Evolutionary conservation across 495 filamentous ascomycete species (phyloP), one percentile per base, ranked within the genome.

Genomic region (Lepidopterella palustris): DNA sequence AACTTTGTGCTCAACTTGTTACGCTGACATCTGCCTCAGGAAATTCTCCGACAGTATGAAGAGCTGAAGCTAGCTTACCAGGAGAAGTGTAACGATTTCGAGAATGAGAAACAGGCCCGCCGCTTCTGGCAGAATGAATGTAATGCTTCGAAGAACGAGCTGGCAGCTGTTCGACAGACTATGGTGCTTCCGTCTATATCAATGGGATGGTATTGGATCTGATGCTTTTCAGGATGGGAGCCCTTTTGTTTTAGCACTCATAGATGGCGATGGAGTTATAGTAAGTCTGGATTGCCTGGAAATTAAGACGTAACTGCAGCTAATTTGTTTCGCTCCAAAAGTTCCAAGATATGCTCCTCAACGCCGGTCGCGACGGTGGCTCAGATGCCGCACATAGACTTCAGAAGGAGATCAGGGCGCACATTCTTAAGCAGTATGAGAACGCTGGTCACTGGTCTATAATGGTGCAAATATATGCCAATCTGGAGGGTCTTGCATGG

Each of bases 211-310:
- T 23, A 9, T 4, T 55, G 13, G 42, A 20, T 35, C 60, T 29
- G 27, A 57, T 25, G 11, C 1, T 5, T 21, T 45, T n/a, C 42
- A 71, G 69, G 69, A 72, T 5, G 62, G 51, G 29, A 72, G 70
- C 47, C 54, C 68, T 2, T 75, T 75, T 55, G 72, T 68, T 23
- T 55, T 72, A 50, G 67, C 58, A 2, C 66, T 75, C 26, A 70
- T 75, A 28, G 73, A 75, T 59, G 73, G 73, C 15, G 73, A 75
- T 69, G 73, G 73, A 20, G 67, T 66, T 40, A 62, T 72, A 9
- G 71, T 72, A 66, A 56, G 70, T 59, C n/a, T n/a, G n/a, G n/a
- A n/a, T n/a, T n/a, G n/a, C n/a, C n/a, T n/a, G n/a, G n/a, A 24
- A 15, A 21, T 9, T 47, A 27, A 20, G n/a, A 40, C 28, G 2